phyloP scores from a whole-genome alignment of 495 filamentous ascomycete species.

The Podospora anserina region DNA sequence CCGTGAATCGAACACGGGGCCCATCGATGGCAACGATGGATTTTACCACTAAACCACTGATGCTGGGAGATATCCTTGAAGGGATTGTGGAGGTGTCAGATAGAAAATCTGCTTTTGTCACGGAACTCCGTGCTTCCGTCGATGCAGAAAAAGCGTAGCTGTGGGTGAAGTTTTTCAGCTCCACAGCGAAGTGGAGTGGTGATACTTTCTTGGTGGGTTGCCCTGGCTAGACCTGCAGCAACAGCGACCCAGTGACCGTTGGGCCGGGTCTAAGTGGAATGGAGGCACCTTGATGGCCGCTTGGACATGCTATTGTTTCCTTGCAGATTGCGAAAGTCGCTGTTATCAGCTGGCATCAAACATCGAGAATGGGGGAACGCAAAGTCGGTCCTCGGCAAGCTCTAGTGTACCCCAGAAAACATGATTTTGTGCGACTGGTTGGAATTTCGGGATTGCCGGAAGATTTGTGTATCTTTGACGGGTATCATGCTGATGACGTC shows the following conservation, averaged over 20 bases:
- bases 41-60: conserved; percentile 54
- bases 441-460: neutral
- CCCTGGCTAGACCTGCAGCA: neutral
- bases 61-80: neutral
- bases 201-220: neutral
- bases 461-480: neutral
- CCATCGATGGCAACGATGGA: conserved; percentile 54
- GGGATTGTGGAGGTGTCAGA: neutral
- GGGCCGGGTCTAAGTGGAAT: neutral
- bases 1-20: conserved; percentile 53
- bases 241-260: neutral
- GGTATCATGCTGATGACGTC: neutral
- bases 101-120: neutral
- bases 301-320: neutral
- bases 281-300: neutral
- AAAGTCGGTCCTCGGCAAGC: neutral
- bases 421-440: neutral
- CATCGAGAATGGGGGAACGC: neutral
- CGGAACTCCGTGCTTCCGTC: neutral
- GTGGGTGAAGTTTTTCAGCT: neutral
- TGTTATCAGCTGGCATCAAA: neutral
- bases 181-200: neutral
- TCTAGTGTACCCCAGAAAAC: neutral
- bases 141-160: neutral
- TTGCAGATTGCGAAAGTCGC: neutral